These are phyloP conservation scores for Fusarium tuaranense DNA, from an alignment of 2,329 filamentous ascomycete genomes.

Conservation along the genomic window DNA sequence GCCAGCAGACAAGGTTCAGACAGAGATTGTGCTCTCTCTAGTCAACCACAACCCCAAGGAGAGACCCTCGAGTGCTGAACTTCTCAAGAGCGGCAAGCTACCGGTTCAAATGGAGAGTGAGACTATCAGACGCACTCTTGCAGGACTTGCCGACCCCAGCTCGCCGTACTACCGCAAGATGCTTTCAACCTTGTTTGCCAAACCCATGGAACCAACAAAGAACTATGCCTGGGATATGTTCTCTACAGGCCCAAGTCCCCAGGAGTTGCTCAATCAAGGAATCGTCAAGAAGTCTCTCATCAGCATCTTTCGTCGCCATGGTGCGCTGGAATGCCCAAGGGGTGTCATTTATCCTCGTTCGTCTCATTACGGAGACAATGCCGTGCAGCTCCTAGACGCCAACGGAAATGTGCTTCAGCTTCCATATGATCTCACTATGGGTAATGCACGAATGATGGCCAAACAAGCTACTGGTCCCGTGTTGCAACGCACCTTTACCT, in stretches of 20 bases:
- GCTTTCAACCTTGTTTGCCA: constrained; percentile 84
- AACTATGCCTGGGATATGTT: constrained; percentile 84
- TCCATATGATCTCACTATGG: constrained; percentile 93
- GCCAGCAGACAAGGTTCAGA: constrained; percentile 76
- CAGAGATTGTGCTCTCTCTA: constrained; percentile 81
- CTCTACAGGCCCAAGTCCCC: constrained; percentile 62
- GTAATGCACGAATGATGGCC: constrained; percentile 86
- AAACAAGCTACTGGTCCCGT: constrained; percentile 71
- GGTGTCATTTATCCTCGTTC: constrained; percentile 86
- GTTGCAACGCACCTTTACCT: constrained; percentile 83
- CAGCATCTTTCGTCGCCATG: constrained; percentile 87
- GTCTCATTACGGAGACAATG: constrained; percentile 77
- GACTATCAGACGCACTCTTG: constrained; percentile 84
- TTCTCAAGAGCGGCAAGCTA: constrained; percentile 87
- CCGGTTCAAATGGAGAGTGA: constrained; percentile 95
- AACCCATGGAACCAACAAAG: constrained; percentile 81
- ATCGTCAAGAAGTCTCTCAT: constrained; percentile 80
- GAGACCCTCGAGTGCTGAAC: constrained; percentile 83
- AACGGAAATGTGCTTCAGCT: constrained; percentile 91
- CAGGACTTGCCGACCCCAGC: constrained; percentile 81
- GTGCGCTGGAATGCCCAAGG: constrained; percentile 83
- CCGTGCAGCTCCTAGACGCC: constrained; percentile 83
- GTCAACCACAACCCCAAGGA: constrained; percentile 86
- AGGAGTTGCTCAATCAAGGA: constrained; percentile 76
- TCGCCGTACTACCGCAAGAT: constrained; percentile 93